Percentiles rank a stretch among this genome's conserved stretches.
Conservation (phyloP, 2,329 filamentous ascomycete species). For the Phoma sp. region DNA sequence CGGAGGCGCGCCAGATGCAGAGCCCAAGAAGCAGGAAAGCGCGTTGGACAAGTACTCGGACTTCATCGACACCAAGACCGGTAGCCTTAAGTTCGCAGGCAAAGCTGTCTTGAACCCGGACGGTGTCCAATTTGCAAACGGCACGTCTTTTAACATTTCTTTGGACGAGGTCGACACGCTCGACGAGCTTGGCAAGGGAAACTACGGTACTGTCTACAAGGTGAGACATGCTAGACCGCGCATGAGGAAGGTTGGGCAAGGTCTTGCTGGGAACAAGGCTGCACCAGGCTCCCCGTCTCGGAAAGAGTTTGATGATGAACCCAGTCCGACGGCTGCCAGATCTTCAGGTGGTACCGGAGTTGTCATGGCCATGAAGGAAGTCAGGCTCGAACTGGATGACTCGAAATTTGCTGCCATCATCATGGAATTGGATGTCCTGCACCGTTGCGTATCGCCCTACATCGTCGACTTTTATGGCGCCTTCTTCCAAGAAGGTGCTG, state of each 20-base stretch:
- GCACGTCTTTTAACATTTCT: slow-evolving; percentile 89
- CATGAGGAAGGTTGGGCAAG: slow-evolving; percentile 65
- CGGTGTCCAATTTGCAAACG: slow-evolving; percentile 90
- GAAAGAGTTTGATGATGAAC: slow-evolving; percentile 39
- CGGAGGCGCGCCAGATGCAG: slow-evolving; percentile 30
- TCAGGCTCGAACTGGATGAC: slow-evolving; percentile 92
- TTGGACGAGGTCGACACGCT: slow-evolving; percentile 93
- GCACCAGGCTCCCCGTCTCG: slow-evolving; percentile 43
- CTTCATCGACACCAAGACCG: slow-evolving; percentile 89
- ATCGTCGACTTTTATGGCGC: slow-evolving; percentile 99
- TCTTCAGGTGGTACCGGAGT: slow-evolving; percentile 68
- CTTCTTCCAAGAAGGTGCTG: slow-evolving; percentile 97
- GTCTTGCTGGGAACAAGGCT: slow-evolving; percentile 64
- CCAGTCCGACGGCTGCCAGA: slow-evolving; percentile 45
- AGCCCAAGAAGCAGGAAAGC: slow-evolving; percentile 44
- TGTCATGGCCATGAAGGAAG: slow-evolving; percentile 99
- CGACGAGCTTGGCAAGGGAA: slow-evolving; percentile 94
- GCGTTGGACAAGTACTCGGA: slow-evolving; percentile 74
- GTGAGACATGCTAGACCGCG: slow-evolving; percentile 81
- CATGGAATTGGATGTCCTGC: slow-evolving; percentile 95
- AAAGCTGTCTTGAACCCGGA: slow-evolving; percentile 88
- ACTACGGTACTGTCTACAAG: slow-evolving; percentile 98
- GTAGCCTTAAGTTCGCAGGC: slow-evolving; percentile 89
- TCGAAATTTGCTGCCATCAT: slow-evolving; percentile 96
- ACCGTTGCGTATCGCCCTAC: slow-evolving; percentile 92